These are phyloP conservation scores for Ambispora gerdemannii DNA, from an alignment of 192 early-diverging fungal species.

Conservation along the genomic window DNA sequence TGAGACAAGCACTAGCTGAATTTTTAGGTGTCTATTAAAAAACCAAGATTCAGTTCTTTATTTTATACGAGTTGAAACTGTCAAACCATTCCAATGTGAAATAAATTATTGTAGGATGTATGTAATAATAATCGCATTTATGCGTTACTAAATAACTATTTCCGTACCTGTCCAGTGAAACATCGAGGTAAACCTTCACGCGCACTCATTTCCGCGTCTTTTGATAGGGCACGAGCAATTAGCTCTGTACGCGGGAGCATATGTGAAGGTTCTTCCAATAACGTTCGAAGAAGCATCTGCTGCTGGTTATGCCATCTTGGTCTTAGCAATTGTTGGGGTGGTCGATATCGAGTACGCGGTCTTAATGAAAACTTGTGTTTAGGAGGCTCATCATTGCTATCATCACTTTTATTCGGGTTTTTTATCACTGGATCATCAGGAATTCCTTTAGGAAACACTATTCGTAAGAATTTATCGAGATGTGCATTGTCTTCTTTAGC, in stretches of 20 bases:
- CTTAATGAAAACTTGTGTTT: background rate
- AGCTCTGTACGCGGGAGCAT: constrained; percentile 70
- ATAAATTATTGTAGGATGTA: background rate
- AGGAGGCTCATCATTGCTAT: background rate
- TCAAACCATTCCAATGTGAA: background rate
- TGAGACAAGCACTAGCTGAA: constrained; percentile 71
- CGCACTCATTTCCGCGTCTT: constrained; percentile 74
- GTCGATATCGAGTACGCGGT: background rate
- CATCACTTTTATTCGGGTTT: background rate
- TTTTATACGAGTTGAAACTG: background rate
- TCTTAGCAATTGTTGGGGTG: constrained; percentile 16
- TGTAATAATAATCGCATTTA: background rate
- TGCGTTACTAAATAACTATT: background rate
- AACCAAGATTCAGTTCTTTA: background rate
- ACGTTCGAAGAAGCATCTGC: constrained; percentile 78
- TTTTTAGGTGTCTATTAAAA: constrained; percentile 69
- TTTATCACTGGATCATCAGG: background rate
- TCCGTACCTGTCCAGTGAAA: constrained; percentile 79
- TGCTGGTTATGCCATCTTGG: constrained; percentile 92
- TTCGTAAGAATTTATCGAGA: background rate
- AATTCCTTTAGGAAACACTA: constrained; percentile 21
- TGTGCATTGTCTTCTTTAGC: background rate
- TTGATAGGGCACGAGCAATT: constrained; percentile 67
- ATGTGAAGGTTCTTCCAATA: constrained; percentile 64
- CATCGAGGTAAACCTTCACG: constrained; percentile 72